phyloP scores from a whole-genome alignment of 2,329 filamentous ascomycete species.

The Pseudocercospora crystallina region DNA sequence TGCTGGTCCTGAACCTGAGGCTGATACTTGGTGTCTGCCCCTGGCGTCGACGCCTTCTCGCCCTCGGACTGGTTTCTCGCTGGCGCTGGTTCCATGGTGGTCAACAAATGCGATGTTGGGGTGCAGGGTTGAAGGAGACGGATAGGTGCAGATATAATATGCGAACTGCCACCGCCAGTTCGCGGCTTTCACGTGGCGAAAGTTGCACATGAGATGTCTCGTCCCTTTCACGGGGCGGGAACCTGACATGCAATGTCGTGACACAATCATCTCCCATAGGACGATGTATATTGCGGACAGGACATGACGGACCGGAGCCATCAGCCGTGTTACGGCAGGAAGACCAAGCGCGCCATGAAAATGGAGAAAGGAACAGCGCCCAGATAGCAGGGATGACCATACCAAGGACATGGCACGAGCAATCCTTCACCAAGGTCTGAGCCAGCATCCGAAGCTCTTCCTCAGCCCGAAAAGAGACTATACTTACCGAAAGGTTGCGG shows the following conservation, averaged over 20 bases:
- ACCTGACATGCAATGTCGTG: too few species aligned
- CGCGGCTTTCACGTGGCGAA: slow-evolving; percentile 1
- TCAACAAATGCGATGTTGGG: background rate
- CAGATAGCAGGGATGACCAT: too few species aligned
- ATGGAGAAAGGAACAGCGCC: too few species aligned
- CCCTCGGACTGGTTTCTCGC: slow-evolving; percentile 1
- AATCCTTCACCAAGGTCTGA: background rate
- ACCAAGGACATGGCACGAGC: too few species aligned
- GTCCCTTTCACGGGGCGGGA: too few species aligned
- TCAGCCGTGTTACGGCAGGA: too few species aligned
- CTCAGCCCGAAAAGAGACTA: slow-evolving; percentile 2
- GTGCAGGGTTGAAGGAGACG: slow-evolving; percentile 2
- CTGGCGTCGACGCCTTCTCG: slow-evolving; percentile 10
- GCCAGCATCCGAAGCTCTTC: slow-evolving; percentile 4
- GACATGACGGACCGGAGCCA: too few species aligned
- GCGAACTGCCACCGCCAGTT: slow-evolving; percentile 15
- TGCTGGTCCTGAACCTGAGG: background rate
- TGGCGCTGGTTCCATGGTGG: slow-evolving; percentile 17
- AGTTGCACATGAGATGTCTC: too few species aligned
- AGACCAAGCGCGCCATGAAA: too few species aligned
- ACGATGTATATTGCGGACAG: too few species aligned
- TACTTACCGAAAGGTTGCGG: slow-evolving; percentile 7
- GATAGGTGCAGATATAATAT: background rate
- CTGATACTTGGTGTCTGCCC: slow-evolving; percentile 1
- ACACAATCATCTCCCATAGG: too few species aligned